phyloP scores from a whole-genome alignment of 345 rosid species.

The Xanthoceras sorbifolium region DNA sequence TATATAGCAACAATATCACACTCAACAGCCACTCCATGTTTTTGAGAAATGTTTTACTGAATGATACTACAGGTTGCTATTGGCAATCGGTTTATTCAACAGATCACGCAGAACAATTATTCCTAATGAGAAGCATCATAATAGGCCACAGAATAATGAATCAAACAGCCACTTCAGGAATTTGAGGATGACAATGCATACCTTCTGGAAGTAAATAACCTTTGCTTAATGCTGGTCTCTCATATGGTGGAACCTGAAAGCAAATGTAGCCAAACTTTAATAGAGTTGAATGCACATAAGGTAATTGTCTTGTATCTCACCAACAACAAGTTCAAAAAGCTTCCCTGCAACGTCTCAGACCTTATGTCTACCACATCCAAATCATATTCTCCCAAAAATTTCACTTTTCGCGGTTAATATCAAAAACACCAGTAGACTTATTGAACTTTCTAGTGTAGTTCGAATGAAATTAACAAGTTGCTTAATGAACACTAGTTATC shows the following conservation, averaged over 20 bases:
- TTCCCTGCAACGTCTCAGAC: background rate
- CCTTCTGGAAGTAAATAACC: conserved; percentile 88
- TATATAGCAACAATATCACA: background rate
- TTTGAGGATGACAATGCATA: conserved; percentile 22
- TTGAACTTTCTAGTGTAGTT: background rate
- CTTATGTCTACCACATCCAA: background rate
- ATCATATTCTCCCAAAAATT: background rate
- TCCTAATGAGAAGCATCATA: conserved; percentile 3
- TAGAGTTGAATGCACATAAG: background rate
- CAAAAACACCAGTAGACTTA: background rate
- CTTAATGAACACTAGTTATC: background rate
- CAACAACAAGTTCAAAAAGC: conserved; percentile 1
- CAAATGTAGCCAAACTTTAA: conserved; percentile 4
- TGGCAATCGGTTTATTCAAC: background rate
- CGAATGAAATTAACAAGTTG: background rate
- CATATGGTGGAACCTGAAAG: conserved; percentile 78
- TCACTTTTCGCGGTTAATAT: background rate
- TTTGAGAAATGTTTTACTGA: background rate
- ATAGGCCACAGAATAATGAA: background rate
- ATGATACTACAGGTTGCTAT: background rate
- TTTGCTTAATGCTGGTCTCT: conserved; percentile 94
- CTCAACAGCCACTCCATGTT: background rate
- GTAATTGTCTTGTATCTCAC: background rate
- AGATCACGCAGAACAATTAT: background rate
- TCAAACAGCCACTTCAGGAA: background rate